Percentiles rank a stretch among this genome's conserved stretches.
Conservation (phyloP, 495 filamentous ascomycete genomes). For the Rostrohypoxylon terebratum region DNA sequence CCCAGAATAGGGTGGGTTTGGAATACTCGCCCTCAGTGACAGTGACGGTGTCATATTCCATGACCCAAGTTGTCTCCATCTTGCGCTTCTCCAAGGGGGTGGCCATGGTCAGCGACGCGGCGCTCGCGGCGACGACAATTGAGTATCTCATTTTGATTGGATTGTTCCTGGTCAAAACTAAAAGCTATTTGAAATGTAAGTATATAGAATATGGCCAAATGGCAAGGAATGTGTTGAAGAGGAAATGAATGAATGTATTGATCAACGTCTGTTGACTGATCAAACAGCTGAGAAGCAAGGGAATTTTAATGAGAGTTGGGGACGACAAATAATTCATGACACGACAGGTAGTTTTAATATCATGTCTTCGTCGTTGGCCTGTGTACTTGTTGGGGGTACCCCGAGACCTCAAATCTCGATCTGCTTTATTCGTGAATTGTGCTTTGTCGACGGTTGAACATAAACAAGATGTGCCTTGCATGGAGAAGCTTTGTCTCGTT, state of each 20-base stretch:
- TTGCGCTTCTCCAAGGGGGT: conserved; percentile 69
- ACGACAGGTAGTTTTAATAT: conserved; percentile 24
- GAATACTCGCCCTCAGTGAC: conserved; percentile 56
- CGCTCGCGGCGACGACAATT: conserved; percentile 68
- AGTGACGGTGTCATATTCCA: conserved; percentile 70
- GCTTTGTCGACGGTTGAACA: conserved; percentile 33
- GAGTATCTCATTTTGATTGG: conserved; percentile 75
- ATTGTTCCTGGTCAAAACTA: conserved; percentile 19
- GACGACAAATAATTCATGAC: conserved; percentile 6
- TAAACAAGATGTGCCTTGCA: conserved; percentile 13
- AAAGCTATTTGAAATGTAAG: conserved; percentile 38
- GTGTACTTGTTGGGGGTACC: background rate
- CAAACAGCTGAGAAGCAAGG: conserved; percentile 1
- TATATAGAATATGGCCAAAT: conserved; percentile 24
- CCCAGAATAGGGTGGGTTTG: conserved; percentile 38
- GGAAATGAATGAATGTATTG: conserved; percentile 37
- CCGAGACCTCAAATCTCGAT: background rate
- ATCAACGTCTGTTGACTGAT: conserved; percentile 38
- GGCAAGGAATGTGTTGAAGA: conserved; percentile 18
- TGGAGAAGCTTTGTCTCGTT: background rate
- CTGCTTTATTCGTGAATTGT: conserved; percentile 20
- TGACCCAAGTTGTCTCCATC: conserved; percentile 65
- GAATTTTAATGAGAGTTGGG: background rate
- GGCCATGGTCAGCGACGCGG: conserved; percentile 71
- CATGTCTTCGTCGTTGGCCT: conserved; percentile 8